Conservation (phyloP, 2,329 filamentous ascomycete species). For the Sporothrix euskadiensis region DNA sequence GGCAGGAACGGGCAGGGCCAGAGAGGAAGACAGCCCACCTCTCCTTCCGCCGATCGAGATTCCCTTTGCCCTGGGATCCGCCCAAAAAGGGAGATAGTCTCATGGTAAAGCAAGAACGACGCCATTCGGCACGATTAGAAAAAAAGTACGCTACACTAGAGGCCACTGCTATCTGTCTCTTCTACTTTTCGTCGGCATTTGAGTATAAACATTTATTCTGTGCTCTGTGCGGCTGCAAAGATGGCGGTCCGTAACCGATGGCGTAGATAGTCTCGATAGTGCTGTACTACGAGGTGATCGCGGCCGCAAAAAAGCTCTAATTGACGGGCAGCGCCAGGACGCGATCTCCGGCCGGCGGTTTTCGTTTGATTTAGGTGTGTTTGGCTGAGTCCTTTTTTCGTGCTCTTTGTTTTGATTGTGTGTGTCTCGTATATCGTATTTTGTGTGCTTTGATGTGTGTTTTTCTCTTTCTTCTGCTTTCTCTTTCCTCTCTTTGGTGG, state of each 20-base stretch:
- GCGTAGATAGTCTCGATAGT: neutral
- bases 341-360: neutral
- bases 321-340: slow-evolving; percentile 1
- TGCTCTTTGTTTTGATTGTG: neutral
- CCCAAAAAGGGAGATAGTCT: neutral
- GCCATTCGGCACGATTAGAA: neutral
- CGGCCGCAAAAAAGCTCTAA: neutral
- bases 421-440: neutral
- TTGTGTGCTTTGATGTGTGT: neutral
- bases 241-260: neutral
- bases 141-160: slow-evolving; percentile 4
- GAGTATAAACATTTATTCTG: neutral
- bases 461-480: neutral
- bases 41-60: neutral
- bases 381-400: neutral
- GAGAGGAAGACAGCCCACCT: neutral
- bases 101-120: neutral
- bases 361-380: neutral
- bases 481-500: neutral
- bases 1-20: neutral
- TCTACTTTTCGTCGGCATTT: neutral
- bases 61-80: neutral
- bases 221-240: neutral
- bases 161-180: neutral
- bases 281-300: slow-evolving; percentile 2